phyloP scores from a whole-genome alignment of 1,139 yeast species.

The Hanseniaspora gamundiae region DNA sequence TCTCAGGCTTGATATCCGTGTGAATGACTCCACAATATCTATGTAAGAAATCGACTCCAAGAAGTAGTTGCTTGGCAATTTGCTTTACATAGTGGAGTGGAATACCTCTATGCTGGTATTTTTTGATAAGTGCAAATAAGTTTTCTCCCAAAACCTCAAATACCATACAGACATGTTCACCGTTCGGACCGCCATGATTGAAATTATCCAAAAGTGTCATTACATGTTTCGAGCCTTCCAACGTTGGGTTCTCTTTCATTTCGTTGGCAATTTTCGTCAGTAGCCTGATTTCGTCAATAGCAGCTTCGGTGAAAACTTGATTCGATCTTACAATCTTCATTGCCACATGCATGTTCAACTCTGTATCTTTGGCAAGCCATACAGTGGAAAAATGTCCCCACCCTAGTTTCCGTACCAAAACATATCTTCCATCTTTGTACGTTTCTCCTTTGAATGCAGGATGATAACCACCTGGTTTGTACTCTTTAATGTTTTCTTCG shows the following conservation, averaged over 20 bases:
- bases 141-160: constrained; percentile 78
- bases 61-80: constrained; percentile 54
- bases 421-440: constrained; percentile 46
- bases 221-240: constrained; percentile 49
- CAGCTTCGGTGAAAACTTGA: constrained; percentile 62
- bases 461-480: constrained; percentile 67
- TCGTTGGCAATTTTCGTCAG: constrained; percentile 31
- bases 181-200: constrained; percentile 60
- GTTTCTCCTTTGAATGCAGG: constrained; percentile 64
- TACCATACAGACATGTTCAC: constrained; percentile 68
- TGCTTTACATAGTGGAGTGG: constrained; percentile 64
- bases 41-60: constrained; percentile 62
- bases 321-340: constrained; percentile 68
- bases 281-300: constrained; percentile 60
- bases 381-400: constrained; percentile 81
- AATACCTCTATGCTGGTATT: constrained; percentile 55
- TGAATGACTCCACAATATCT: constrained; percentile 67
- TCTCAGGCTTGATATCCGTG: constrained; percentile 73
- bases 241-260: constrained; percentile 8
- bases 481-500: constrained; percentile 59
- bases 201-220: constrained; percentile 57
- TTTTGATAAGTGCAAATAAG: constrained; percentile 48
- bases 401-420: constrained; percentile 57
- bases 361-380: constrained; percentile 55
- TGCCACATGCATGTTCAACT: constrained; percentile 47